Conservation (phyloP, 331 rosid genomes). For the Erythrophleum ivorense region DNA sequence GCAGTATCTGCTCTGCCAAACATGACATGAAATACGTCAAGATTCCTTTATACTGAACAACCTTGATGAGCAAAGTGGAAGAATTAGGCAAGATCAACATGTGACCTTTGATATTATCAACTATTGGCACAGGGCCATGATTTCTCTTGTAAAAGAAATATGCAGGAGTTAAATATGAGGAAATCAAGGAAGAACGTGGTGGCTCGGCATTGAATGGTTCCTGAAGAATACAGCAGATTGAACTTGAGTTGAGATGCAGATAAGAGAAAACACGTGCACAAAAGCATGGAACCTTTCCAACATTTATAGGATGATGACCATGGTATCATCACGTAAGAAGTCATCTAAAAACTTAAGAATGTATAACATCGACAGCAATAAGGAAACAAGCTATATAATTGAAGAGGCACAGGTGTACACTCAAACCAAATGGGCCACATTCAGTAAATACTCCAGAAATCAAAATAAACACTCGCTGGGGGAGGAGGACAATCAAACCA, state of each 20-base stretch:
- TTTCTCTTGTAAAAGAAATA: conserved; percentile 80
- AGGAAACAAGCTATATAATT: neutral
- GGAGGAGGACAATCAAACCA: neutral
- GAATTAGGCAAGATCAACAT: neutral
- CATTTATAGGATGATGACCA: neutral
- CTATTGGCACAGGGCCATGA: conserved; percentile 70
- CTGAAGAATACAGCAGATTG: conserved; percentile 40
- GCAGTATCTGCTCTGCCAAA: conserved; percentile 57
- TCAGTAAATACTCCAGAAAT: neutral
- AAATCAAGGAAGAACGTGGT: conserved; percentile 58
- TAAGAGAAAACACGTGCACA: neutral
- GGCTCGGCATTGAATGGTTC: conserved; percentile 89
- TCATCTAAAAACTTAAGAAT: neutral
- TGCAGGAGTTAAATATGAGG: conserved; percentile 67
- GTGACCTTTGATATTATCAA: conserved; percentile 67
- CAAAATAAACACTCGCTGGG: neutral
- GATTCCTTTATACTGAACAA: neutral
- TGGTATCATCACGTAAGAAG: neutral
- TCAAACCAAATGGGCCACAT: neutral
- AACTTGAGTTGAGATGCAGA: conserved; percentile 3
- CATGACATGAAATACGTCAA: conserved; percentile 30
- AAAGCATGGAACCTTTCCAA: neutral
- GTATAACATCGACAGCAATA: neutral
- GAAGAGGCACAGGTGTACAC: neutral
- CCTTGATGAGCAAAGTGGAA: neutral